Evolutionary conservation across 805 yeast species (phyloP), one percentile per base, ranked within the genome.

Genomic region (Sugiyamaella boreocaroliniensis): DNA sequence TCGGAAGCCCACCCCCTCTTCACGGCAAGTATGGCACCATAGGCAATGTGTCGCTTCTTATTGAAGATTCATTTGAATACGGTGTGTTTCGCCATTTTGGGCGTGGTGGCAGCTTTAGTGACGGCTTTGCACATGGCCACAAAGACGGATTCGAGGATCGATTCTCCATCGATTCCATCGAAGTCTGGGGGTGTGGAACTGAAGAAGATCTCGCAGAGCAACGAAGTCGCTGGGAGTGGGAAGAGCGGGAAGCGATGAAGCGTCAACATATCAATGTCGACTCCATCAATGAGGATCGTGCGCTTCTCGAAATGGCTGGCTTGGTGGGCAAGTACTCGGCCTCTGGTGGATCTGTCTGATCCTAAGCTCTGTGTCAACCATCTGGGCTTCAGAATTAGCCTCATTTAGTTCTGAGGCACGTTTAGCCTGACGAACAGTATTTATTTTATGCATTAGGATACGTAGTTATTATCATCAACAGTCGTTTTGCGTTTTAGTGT

Each of bases 151-250:
- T 73, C 61, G 97, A 92, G 64, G 82, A 84, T 55, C 71, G 88
- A 48, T 81, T 92, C 61, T 64, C 76, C 51, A 79, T 92, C 7
- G 79, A 82, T 4, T 90, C 85, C 58, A 70, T 90, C 22, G 97
- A 90, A 64, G 95, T 89, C 0, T 86, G 93, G 90, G 98, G 98
- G 0, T 78, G 89, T 53, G 98, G 97, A 1, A 81, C 87, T 7
- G 81, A 78, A 9, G 80, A 82, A 55, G 95, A 88, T 58, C 70
- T 89, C 46, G 83, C 78, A 29, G 90, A 85, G 56, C 97, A 90
- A 68, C 72, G 76, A 45, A 80, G 78, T 61, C 78, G 78, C 55
- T 86, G 96, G 93, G 89, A 84, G 60, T 89, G 97, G 97, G 97
- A 92, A 64, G 85, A 84, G 63, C 74, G 81, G 47, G 96, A 89